Conservation (phyloP, 2,329 filamentous ascomycete species). For the Fusarium armeniacum region DNA sequence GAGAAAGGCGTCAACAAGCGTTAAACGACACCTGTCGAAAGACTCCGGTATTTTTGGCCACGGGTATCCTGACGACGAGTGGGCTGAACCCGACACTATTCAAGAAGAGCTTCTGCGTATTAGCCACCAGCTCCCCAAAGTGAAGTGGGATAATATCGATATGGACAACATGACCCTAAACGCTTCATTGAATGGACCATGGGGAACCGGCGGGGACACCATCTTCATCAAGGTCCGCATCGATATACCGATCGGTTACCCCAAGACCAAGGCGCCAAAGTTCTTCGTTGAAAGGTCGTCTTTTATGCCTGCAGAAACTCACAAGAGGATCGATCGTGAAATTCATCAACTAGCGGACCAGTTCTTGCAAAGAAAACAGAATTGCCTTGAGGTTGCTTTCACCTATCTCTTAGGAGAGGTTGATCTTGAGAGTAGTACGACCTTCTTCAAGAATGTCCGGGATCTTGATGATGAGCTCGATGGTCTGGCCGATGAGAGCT, state of each 20-base stretch:
- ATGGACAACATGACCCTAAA: conserved; percentile 71
- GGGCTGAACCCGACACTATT: conserved; percentile 72
- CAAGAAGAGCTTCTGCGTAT: conserved; percentile 76
- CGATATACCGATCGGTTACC: conserved; percentile 71
- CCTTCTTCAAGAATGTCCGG: conserved; percentile 73
- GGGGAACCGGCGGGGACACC: conserved; percentile 68
- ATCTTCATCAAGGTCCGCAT: conserved; percentile 75
- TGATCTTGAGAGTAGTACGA: conserved; percentile 71
- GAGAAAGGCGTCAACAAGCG: conserved; percentile 61
- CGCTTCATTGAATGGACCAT: conserved; percentile 75
- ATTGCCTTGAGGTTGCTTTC: conserved; percentile 73
- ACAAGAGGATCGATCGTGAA: conserved; percentile 66
- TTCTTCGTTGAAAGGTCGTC: conserved; percentile 73
- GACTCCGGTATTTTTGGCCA: conserved; percentile 66
- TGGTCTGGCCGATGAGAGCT: conserved; percentile 79
- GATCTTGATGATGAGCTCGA: conserved; percentile 72
- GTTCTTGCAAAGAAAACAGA: conserved; percentile 70
- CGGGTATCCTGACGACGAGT: conserved; percentile 67
- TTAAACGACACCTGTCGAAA: conserved; percentile 64
- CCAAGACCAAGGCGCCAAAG: conserved; percentile 68
- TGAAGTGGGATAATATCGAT: conserved; percentile 74
- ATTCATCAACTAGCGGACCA: conserved; percentile 69
- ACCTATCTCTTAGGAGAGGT: conserved; percentile 75
- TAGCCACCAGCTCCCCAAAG: conserved; percentile 72
- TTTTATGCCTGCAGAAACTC: conserved; percentile 70